A percentile compares a stretch with the other conserved stretches of the same genome.
These are phyloP conservation scores for Cercospora beticola DNA, from an alignment of 2,329 filamentous ascomycete species.

Conservation along the genomic window DNA sequence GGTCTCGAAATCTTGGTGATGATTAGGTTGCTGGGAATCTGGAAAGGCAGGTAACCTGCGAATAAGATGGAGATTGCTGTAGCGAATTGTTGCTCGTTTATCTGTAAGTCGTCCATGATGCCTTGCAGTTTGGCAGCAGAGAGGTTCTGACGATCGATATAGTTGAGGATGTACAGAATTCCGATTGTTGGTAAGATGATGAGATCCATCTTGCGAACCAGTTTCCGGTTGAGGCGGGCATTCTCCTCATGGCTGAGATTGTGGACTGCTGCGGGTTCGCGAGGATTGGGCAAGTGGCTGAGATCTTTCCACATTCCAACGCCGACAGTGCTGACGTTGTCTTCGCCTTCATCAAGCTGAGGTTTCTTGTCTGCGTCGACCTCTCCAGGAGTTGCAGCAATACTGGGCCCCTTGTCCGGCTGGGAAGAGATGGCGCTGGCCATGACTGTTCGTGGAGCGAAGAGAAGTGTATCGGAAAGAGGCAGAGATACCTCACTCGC, in stretches of 20 bases:
- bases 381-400: background rate
- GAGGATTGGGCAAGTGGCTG: background rate
- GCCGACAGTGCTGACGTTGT: background rate
- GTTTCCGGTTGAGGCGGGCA: background rate
- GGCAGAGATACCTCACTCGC: background rate
- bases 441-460: background rate
- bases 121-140: constrained; percentile 25
- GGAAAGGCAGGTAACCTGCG: constrained; percentile 23
- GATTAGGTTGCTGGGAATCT: constrained; percentile 14
- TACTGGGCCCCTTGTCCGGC: background rate
- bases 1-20: constrained; percentile 9
- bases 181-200: constrained; percentile 7
- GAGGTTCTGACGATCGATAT: constrained; percentile 23
- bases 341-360: background rate
- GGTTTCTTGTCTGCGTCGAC: background rate
- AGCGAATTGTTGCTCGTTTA: constrained; percentile 18
- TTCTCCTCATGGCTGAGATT: background rate
- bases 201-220: constrained; percentile 8
- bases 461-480: background rate
- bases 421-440: background rate
- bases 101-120: constrained; percentile 23
- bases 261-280: background rate
- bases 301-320: background rate
- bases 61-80: constrained; percentile 38
- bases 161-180: constrained; percentile 12